phyloP scores from a whole-genome alignment of 768 basidiomycete species.

The Paxillus ammoniavirescens region DNA sequence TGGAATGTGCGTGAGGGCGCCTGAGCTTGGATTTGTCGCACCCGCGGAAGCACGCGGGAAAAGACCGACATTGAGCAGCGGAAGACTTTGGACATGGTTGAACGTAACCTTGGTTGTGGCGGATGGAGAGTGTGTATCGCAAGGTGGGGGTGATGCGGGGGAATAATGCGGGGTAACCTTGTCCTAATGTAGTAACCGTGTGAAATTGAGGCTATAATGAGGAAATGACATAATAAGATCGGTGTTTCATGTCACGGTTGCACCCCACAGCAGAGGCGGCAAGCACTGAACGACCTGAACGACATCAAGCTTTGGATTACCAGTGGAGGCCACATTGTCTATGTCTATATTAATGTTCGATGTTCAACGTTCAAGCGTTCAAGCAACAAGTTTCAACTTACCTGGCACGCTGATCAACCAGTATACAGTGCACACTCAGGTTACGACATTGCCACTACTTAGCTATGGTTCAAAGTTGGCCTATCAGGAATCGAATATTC shows the following conservation, averaged over 20 bases:
- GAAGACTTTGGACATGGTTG: conserved; percentile 17
- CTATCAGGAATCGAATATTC: background rate
- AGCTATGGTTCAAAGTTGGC: background rate
- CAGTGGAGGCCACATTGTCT: too few species aligned
- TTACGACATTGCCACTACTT: background rate
- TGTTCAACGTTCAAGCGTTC: too few species aligned
- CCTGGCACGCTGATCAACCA: too few species aligned
- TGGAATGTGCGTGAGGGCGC: conserved; percentile 53
- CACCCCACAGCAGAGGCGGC: too few species aligned
- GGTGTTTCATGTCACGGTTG: background rate
- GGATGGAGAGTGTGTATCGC: background rate
- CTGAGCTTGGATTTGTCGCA: background rate
- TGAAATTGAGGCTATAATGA: conserved; percentile 18
- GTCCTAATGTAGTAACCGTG: conserved; percentile 13
- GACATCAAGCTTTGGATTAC: too few species aligned
- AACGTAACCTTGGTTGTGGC: conserved; percentile 10
- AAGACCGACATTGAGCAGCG: background rate
- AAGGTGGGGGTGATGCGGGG: background rate
- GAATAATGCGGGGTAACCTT: conserved; percentile 1
- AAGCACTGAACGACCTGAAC: too few species aligned
- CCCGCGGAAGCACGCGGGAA: conserved; percentile 6
- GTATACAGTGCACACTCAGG: background rate
- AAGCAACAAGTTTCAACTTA: too few species aligned
- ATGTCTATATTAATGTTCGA: too few species aligned
- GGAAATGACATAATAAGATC: conserved; percentile 25